Evolutionary conservation across 495 filamentous ascomycete species (phyloP), one percentile per base, ranked within the genome.

Genomic region (Neohortaea acidophila): DNA sequence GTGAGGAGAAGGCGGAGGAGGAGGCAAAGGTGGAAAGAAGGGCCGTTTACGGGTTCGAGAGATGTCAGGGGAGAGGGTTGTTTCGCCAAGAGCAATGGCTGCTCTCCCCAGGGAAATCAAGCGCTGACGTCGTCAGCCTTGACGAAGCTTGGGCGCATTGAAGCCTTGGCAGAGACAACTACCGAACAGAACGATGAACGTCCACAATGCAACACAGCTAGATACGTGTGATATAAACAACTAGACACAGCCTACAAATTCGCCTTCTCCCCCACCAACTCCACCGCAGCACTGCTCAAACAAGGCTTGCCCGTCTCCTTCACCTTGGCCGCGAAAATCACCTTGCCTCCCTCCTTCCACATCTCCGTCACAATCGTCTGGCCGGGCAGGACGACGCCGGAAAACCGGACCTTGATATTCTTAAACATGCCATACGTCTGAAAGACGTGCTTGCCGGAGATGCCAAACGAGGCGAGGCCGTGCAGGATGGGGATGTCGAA

Each of bases 341-440:
- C 76, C 54, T 72, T 79, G 43, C 69, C 70, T 13, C 75, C 79
- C 55, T 87, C 84, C 70, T 84, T 93, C 89, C 89, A 97, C 83
- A 93, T 92, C 73, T 96, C 89, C 20, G 86, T 96, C 51, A 76
- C 72, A 21, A 97, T 71, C 35, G 84, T 96, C 72, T 97, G 83
- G 4, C 89, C 91, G 1, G 89, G 91, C 20, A 87, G 50, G 1
- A 97, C 89, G 10, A 84, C 79, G 27, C 89, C 89, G 3, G 84
- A 84, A 62, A 97, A 97, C 44, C 89, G 64, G 5, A 94, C 89
- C 72, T 97, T 97, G 58, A 96, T 73, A 61, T 87, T 96, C 68
- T 78, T 84, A 64, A 78, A 91, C 37, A 68, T 59, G 13, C 89
- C 89, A 57, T 74, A 94, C 47, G 67, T 79, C 57, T 78, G 67